Percentiles rank a stretch among this genome's conserved stretches.
phyloP scores from a whole-genome alignment of 441 rosid species.

The Macaranga tanarius region DNA sequence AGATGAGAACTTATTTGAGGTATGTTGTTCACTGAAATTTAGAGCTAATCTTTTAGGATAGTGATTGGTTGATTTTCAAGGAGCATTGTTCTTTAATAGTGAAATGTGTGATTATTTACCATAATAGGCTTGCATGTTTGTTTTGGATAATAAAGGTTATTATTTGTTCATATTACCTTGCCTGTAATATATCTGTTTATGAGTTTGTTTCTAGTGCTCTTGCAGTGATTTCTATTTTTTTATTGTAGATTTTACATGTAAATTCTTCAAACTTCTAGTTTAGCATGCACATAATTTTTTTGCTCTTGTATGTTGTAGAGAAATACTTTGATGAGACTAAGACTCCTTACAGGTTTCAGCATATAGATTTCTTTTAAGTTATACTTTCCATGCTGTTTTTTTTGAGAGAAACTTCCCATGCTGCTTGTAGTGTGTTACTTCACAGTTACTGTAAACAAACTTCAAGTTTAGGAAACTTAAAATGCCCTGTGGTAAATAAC shows the following conservation, averaged over 20 bases:
- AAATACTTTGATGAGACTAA: no score
- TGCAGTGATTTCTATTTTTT: neutral
- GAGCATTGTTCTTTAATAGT: slow-evolving; percentile 6
- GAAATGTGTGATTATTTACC: neutral
- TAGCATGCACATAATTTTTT: no score
- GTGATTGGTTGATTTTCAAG: neutral
- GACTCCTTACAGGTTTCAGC: no score
- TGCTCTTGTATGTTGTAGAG: no score
- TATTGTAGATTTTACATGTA: neutral
- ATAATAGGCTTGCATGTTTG: slow-evolving; percentile 5
- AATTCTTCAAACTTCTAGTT: no score
- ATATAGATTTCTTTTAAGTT: no score
- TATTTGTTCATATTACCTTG: neutral
- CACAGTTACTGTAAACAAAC: no score
- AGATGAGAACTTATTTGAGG: slow-evolving; percentile 98
- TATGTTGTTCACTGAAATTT: slow-evolving; percentile 27
- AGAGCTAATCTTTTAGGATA: neutral
- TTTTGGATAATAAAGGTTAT: neutral
- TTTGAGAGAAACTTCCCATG: no score
- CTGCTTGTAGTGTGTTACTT: no score
- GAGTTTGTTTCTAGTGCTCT: neutral
- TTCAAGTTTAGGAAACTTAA: no score
- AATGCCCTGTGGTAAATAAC: no score
- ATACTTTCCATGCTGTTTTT: no score
- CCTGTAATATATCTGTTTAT: neutral